A percentile compares a stretch with the other conserved stretches of the same genome.
Evolutionary conservation across 2,329 filamentous ascomycete species (phyloP).

Genomic region (Calonectria pteridis): DNA sequence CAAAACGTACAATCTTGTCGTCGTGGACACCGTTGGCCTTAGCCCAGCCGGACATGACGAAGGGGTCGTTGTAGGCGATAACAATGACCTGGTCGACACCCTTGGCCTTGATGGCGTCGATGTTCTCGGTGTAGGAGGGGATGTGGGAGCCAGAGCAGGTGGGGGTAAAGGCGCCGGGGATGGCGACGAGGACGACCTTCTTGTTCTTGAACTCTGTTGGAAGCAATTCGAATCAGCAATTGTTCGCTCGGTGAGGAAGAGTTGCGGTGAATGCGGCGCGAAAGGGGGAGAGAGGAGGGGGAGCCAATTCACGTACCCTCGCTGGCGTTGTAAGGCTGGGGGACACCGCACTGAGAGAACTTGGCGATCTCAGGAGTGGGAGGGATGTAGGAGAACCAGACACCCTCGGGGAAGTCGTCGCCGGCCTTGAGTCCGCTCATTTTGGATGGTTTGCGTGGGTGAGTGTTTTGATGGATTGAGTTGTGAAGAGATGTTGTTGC

Average conservation of each 20-base stretch:
- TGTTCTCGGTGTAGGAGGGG: slow-evolving; percentile 81
- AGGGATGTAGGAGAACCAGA: slow-evolving; percentile 87
- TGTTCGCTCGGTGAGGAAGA: not conserved
- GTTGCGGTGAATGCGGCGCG: slow-evolving; percentile 10
- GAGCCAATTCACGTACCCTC: slow-evolving; percentile 65
- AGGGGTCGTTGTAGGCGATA: slow-evolving; percentile 87
- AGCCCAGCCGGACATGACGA: slow-evolving; percentile 89
- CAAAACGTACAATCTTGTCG: slow-evolving; percentile 67
- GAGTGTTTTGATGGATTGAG: not conserved
- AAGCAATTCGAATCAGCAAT: slow-evolving; percentile 15
- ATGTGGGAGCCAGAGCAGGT: slow-evolving; percentile 87
- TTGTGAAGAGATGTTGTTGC: slow-evolving; percentile 13
- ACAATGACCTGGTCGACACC: slow-evolving; percentile 86
- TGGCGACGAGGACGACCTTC: slow-evolving; percentile 68
- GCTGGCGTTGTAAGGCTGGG: slow-evolving; percentile 82
- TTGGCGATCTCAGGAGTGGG: slow-evolving; percentile 76
- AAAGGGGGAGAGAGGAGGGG: not conserved
- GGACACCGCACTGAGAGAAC: slow-evolving; percentile 82
- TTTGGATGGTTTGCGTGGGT: slow-evolving; percentile 25
- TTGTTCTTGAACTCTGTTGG: slow-evolving; percentile 66
- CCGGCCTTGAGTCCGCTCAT: slow-evolving; percentile 81
- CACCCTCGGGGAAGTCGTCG: slow-evolving; percentile 84
- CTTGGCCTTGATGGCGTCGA: slow-evolving; percentile 79
- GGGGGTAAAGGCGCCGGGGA: slow-evolving; percentile 84
- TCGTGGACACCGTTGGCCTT: slow-evolving; percentile 86